Evolutionary conservation across 2,329 filamentous ascomycete genomes (phyloP).

Genomic region (Dactylonectria macrodidyma): DNA sequence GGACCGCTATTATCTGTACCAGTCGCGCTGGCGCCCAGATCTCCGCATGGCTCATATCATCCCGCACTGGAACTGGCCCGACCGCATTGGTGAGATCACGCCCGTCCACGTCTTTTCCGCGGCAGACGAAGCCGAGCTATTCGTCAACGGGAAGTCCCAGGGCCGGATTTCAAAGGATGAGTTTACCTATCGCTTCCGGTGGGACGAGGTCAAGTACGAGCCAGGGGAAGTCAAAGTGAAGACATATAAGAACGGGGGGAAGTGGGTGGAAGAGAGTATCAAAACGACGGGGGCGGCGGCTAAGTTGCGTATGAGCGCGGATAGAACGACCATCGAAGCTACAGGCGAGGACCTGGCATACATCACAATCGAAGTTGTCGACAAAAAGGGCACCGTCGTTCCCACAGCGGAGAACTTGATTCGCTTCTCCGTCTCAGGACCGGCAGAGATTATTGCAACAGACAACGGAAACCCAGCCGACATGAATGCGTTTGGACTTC

Average conservation of each 20-base stretch:
- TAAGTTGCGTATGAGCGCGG: slow-evolving; percentile 56
- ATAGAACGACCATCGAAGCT: slow-evolving; percentile 55
- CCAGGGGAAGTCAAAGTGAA: slow-evolving; percentile 64
- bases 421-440: slow-evolving; percentile 50
- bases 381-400: slow-evolving; percentile 60
- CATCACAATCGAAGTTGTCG: slow-evolving; percentile 61
- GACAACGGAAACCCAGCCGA: slow-evolving; percentile 67
- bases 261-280: slow-evolving; percentile 61
- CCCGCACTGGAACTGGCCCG: slow-evolving; percentile 70
- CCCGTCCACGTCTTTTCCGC: slow-evolving; percentile 69
- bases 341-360: slow-evolving; percentile 64
- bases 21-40: slow-evolving; percentile 66
- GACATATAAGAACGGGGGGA: slow-evolving; percentile 61
- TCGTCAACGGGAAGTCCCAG: slow-evolving; percentile 64
- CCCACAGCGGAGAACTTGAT: slow-evolving; percentile 55
- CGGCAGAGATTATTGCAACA: slow-evolving; percentile 63
- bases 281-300: slow-evolving; percentile 59
- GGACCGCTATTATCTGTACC: slow-evolving; percentile 69
- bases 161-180: slow-evolving; percentile 56
- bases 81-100: slow-evolving; percentile 61
- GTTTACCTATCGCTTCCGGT: slow-evolving; percentile 65
- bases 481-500: slow-evolving; percentile 54
- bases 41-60: slow-evolving; percentile 66
- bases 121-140: slow-evolving; percentile 68
- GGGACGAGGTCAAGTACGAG: slow-evolving; percentile 65